phyloP scores from a whole-genome alignment of 306 rosid genomes.

The Ziziphus jujuba region DNA sequence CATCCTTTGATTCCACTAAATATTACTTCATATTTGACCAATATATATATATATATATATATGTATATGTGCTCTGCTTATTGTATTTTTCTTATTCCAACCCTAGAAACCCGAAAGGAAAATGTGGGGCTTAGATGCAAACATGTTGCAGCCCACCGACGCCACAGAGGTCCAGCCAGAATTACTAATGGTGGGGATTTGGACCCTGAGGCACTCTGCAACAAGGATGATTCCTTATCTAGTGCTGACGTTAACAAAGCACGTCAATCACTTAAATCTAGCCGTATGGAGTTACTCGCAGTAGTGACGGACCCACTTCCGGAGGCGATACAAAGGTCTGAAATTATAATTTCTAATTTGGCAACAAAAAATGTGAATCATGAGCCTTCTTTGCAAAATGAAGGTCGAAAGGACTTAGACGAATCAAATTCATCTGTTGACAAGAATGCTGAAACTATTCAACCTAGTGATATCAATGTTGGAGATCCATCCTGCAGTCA shows the following conservation, averaged over 20 bases:
- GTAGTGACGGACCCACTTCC: constrained; percentile 82
- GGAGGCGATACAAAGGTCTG: constrained; percentile 50
- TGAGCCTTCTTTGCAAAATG: constrained; percentile 38
- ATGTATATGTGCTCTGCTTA: too few species aligned
- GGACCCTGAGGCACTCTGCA: constrained; percentile 1
- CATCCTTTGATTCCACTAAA: too few species aligned
- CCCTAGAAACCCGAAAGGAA: constrained; percentile 33
- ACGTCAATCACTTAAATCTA: constrained; percentile 63
- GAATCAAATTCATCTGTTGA: constrained; percentile 31
- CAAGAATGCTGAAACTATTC: constrained; percentile 29
- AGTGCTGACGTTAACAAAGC: constrained; percentile 45
- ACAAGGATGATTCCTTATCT: constrained; percentile 25
- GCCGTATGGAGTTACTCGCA: constrained; percentile 54
- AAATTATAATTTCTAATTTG: constrained; percentile 40
- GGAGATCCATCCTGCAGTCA: constrained; percentile 30
- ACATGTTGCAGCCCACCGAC: constrained; percentile 37
- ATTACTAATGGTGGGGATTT: constrained; percentile 41
- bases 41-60: too few species aligned
- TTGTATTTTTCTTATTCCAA: not conserved
- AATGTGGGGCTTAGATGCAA: constrained; percentile 34
- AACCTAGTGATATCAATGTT: constrained; percentile 29
- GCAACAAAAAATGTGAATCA: constrained; percentile 27
- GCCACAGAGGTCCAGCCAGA: constrained; percentile 49
- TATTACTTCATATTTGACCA: too few species aligned
- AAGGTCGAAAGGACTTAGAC: constrained; percentile 12